Conservation (phyloP, 2,329 filamentous ascomycete genomes). For the Nannizzia gypsea region DNA sequence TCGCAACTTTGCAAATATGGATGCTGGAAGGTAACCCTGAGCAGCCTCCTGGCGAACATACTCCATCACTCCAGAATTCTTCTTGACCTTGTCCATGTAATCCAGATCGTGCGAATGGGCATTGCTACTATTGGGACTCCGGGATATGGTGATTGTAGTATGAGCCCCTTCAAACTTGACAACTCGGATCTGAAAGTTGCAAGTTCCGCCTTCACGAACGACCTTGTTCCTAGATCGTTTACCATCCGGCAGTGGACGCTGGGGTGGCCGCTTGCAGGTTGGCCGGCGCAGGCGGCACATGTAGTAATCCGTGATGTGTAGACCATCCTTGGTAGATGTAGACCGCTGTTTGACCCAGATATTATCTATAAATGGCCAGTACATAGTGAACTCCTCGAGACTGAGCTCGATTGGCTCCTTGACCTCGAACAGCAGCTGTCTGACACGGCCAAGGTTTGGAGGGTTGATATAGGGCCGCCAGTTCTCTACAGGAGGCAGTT, state of each 20-base stretch:
- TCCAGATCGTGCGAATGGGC: constrained; percentile 38
- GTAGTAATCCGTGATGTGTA: constrained; percentile 36
- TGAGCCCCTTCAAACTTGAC: constrained; percentile 34
- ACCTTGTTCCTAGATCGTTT: constrained; percentile 36
- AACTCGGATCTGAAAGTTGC: constrained; percentile 39
- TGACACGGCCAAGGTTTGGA: constrained; percentile 32
- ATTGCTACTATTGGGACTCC: constrained; percentile 30
- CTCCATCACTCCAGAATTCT: constrained; percentile 39
- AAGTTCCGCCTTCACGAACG: constrained; percentile 35
- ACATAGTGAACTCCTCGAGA: constrained; percentile 35
- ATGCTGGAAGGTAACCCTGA: constrained; percentile 38
- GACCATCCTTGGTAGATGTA: constrained; percentile 32
- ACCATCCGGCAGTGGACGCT: constrained; percentile 33
- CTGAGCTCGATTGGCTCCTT: constrained; percentile 37
- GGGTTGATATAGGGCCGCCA: constrained; percentile 27
- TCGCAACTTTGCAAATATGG: constrained; percentile 38
- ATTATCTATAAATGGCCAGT: constrained; percentile 40
- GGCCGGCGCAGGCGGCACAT: constrained; percentile 35
- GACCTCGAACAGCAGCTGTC: constrained; percentile 35
- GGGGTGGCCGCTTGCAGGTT: constrained; percentile 29
- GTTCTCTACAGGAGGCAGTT: background rate
- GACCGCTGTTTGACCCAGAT: constrained; percentile 39
- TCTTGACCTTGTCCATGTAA: constrained; percentile 37
- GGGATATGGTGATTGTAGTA: constrained; percentile 33
- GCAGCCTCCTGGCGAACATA: constrained; percentile 34